Percentiles rank a stretch among this genome's conserved stretches.
Evolutionary conservation across 2,329 filamentous ascomycete species (phyloP).

Genomic region (Stylonectria norvegica): DNA sequence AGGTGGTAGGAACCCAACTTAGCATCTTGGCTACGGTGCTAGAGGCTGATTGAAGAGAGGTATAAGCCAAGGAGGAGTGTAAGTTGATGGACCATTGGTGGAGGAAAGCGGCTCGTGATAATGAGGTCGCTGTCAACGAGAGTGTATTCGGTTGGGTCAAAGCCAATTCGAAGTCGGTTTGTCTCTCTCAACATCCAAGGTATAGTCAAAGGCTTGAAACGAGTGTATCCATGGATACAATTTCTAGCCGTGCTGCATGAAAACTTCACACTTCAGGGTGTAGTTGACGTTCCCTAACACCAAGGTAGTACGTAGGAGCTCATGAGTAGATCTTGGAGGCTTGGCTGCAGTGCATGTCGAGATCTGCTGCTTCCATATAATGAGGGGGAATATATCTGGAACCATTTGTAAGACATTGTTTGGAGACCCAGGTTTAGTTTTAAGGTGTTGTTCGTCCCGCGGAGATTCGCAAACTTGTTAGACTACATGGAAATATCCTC

Average conservation of each 20-base stretch:
- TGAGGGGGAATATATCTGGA: no score
- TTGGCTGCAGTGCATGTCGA: neutral
- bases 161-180: no score
- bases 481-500: constrained; percentile 1
- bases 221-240: no score
- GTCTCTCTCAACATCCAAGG: no score
- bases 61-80: neutral
- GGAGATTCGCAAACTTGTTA: constrained; percentile 25
- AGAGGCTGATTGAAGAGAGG: constrained; percentile 1
- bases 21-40: constrained; percentile 7
- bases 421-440: no score
- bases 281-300: no score
- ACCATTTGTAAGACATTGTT: no score
- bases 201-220: no score
- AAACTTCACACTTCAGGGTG: no score
- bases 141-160: neutral
- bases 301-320: no score
- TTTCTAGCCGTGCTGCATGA: no score
- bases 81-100: neutral
- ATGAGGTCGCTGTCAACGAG: neutral
- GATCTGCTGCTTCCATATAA: neutral
- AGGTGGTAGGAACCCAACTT: constrained; percentile 24
- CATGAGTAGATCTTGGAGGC: neutral
- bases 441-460: constrained; percentile 15
- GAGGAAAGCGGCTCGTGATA: neutral